Base-by-base conservation (phyloP, 352 stramenopile genomes). In the Pythium guiyangense region DNA sequence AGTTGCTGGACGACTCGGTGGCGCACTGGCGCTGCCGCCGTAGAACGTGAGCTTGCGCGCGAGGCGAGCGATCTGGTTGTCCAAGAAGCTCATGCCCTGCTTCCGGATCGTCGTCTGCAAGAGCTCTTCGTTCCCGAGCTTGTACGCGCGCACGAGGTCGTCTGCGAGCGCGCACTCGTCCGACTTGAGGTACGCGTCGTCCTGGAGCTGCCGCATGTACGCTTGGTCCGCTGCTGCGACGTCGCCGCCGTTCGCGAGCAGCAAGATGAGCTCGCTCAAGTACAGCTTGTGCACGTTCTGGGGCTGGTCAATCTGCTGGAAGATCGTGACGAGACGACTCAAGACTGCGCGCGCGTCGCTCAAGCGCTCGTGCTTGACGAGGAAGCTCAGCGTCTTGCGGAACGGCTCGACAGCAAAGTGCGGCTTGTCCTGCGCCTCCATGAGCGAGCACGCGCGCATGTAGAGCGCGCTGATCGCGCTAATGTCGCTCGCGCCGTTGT, bases 401-500 rank as follows among this genome's bases (percentile, higher is more conserved):
- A 93, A 88, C 57, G 77, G 74, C 31, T 93, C 84, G 20, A 93
- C 74, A 0, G 84, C 84, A 49, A 93, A 90, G 63, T 93, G 84
- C 18, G 84, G 84, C 58, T 91, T 93, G 57, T 80, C 77, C 65
- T 93, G 84, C 4, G 84, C 70, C 44, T 93, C 84, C 53, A 91
- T 64, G 45, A 93, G 69, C 49, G 80, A 78, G 64, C 84, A 93
- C 6, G 84, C 84, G 20, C 68, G 67, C 61, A 73, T 64, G 53
- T 89, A 90, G 26, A 93, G 67, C 25, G 71, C 65, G 49, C 74
- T 66, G 15, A 93, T 64, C 29, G 70, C 62, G 49, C 76, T 67
- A n/a, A 86, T 64, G 25, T 72, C 63, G 14, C 22, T 47, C 20
- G 27, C 52, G 3, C 69, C 67, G 18, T 73, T 69, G 17, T 79